A percentile compares a stretch with the other conserved stretches of the same genome.
phyloP scores from a whole-genome alignment of 192 early-diverging fungal genomes.

The Martensiomyces pterosporus region DNA sequence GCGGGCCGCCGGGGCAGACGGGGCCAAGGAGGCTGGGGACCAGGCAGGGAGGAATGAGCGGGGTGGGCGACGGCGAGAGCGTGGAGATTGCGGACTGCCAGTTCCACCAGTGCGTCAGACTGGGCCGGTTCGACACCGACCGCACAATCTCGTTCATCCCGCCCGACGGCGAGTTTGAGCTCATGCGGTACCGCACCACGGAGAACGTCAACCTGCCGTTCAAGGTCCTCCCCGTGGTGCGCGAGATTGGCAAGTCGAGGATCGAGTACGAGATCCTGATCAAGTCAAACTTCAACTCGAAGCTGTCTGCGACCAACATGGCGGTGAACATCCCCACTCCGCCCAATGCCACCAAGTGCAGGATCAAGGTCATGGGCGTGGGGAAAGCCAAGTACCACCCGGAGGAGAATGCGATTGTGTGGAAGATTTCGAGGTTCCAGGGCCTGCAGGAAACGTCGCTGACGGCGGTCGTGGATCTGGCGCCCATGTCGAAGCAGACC shows the following conservation, averaged over 20 bases:
- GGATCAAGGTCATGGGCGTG: slow-evolving; percentile 64
- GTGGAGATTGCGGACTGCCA: slow-evolving; percentile 97
- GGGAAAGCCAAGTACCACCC: slow-evolving; percentile 97
- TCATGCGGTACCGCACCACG: slow-evolving; percentile 94
- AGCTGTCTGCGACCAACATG: slow-evolving; percentile 88
- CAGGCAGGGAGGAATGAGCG: slow-evolving; percentile 21
- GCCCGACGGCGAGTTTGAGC: slow-evolving; percentile 94
- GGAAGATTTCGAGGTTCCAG: slow-evolving; percentile 92
- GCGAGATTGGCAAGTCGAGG: slow-evolving; percentile 71
- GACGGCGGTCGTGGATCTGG: slow-evolving; percentile 77
- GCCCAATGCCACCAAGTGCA: slow-evolving; percentile 78
- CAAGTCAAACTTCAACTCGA: slow-evolving; percentile 83
- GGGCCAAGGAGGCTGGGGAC: slow-evolving; percentile 4
- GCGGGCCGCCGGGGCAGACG: neutral
- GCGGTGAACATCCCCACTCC: slow-evolving; percentile 87
- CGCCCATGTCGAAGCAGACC: slow-evolving; percentile 76
- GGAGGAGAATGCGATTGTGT: slow-evolving; percentile 88
- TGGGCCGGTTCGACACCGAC: slow-evolving; percentile 88
- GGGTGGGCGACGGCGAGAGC: slow-evolving; percentile 38
- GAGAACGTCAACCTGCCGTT: slow-evolving; percentile 96
- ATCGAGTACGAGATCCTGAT: slow-evolving; percentile 90
- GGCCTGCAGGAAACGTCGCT: slow-evolving; percentile 83
- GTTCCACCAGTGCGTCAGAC: slow-evolving; percentile 97
- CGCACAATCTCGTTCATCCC: slow-evolving; percentile 97
- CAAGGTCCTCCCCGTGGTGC: slow-evolving; percentile 88